Evolutionary conservation across 2,329 filamentous ascomycete species (phyloP).

Genomic region (Cercospora sojina): DNA sequence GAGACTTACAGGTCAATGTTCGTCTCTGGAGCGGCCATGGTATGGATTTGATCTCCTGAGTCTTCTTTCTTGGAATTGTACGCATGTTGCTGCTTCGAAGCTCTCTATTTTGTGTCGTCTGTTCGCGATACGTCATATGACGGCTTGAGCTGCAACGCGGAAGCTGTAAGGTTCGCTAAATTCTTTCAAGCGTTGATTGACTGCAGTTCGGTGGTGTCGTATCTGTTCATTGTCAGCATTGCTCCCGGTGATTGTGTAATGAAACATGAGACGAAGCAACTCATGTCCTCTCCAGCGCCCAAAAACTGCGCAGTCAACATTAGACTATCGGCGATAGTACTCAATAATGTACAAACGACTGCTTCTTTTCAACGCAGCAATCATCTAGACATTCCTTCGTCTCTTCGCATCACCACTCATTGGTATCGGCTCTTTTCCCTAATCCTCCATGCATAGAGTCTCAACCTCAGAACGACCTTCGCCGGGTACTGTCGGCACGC

Average conservation of each 20-base stretch:
- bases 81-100: background rate
- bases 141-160: constrained; percentile 12
- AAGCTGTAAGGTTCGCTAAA: background rate
- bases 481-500: background rate
- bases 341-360: constrained; percentile 10
- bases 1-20: constrained; percentile 9
- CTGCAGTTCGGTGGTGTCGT: background rate
- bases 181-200: background rate
- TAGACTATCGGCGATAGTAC: constrained; percentile 12
- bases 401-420: constrained; percentile 1
- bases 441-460: background rate
- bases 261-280: background rate
- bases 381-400: constrained; percentile 8
- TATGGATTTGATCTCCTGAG: background rate
- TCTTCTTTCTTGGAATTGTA: background rate
- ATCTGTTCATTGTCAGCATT: background rate
- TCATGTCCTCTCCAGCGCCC: constrained; percentile 4
- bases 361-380: constrained; percentile 9
- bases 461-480: background rate
- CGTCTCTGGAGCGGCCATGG: constrained; percentile 8
- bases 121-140: constrained; percentile 9
- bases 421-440: background rate
- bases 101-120: background rate
- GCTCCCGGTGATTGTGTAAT: background rate
- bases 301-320: constrained; percentile 7